Percentiles rank a stretch among this genome's conserved stretches.
Evolutionary conservation across 2,329 filamentous ascomycete species (phyloP).

Genomic region (Ophiocordyceps unilateralis): DNA sequence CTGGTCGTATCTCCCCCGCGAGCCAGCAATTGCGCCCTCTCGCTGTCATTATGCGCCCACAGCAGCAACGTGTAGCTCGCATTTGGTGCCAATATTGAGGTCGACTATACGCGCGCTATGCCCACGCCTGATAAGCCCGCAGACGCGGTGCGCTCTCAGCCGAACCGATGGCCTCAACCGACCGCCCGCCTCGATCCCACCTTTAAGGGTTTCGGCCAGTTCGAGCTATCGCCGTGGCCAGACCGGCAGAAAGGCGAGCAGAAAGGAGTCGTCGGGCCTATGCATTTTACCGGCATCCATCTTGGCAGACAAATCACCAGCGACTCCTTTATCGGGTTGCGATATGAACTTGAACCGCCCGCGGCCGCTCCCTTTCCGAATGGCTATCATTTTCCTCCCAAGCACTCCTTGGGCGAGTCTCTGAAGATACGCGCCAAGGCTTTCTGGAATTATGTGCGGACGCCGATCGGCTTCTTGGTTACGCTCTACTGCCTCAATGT

Average conservation of each 20-base stretch:
- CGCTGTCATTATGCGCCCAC: background rate
- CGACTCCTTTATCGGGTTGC: background rate
- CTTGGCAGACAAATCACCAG: background rate
- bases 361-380: conserved; percentile 33
- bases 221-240: background rate
- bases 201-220: background rate
- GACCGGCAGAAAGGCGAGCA: background rate
- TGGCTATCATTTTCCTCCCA: conserved; percentile 48
- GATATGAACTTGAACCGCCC: conserved; percentile 7
- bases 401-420: conserved; percentile 40
- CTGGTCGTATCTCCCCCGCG: background rate
- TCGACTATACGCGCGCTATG: too few relatives aligned
- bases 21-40: background rate
- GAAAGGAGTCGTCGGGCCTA: too few relatives aligned
- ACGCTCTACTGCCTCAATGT: conserved; percentile 69
- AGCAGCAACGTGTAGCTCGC: background rate
- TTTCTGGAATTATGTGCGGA: conserved; percentile 58
- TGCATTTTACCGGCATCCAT: background rate
- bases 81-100: background rate
- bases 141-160: too few relatives aligned
- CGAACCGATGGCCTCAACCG: background rate
- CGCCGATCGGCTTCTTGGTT: conserved; percentile 59
- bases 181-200: background rate
- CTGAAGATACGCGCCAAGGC: conserved; percentile 38
- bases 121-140: too few relatives aligned